Conservation (phyloP, 306 rosid genomes). For the Cicer cuneatum region DNA sequence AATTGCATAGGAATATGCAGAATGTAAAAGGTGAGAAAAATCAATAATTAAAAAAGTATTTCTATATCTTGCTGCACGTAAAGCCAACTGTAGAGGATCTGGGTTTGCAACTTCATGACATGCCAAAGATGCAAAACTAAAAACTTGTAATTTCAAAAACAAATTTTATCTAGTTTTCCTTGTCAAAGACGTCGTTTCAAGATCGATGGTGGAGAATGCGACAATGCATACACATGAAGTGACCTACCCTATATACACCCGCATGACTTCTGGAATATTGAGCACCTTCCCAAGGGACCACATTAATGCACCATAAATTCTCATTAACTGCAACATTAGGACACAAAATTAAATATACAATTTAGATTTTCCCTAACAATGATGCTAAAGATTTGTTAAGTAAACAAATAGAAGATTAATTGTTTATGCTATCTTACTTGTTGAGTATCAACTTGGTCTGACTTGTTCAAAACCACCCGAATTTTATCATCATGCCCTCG, state of each 20-base stretch:
- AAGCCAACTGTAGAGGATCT: too few relatives aligned
- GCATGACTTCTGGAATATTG: slow-evolving; percentile 89
- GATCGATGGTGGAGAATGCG: neutral
- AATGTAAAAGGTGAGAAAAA: slow-evolving; percentile 9
- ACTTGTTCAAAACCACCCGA: slow-evolving; percentile 90
- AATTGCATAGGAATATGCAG: neutral
- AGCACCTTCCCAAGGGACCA: slow-evolving; percentile 99
- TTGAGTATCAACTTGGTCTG: slow-evolving; percentile 96
- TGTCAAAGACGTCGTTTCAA: neutral
- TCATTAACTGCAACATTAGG: slow-evolving; percentile 72
- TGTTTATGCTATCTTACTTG: slow-evolving; percentile 57
- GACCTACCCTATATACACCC: slow-evolving; percentile 91
- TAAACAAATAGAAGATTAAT: neutral
- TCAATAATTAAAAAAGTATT: neutral
- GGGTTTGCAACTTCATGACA: neutral
- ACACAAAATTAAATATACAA: neutral
- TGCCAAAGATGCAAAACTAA: neutral
- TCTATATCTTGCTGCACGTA: too few relatives aligned
- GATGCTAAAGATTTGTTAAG: neutral
- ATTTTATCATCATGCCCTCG: slow-evolving; percentile 91
- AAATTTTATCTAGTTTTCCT: neutral
- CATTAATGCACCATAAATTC: slow-evolving; percentile 96
- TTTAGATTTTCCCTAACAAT: neutral
- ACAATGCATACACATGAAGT: slow-evolving; percentile 11
- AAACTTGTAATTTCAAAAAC: neutral